Conservation (phyloP, 768 basidiomycete species). For the Lactarius quietus region DNA sequence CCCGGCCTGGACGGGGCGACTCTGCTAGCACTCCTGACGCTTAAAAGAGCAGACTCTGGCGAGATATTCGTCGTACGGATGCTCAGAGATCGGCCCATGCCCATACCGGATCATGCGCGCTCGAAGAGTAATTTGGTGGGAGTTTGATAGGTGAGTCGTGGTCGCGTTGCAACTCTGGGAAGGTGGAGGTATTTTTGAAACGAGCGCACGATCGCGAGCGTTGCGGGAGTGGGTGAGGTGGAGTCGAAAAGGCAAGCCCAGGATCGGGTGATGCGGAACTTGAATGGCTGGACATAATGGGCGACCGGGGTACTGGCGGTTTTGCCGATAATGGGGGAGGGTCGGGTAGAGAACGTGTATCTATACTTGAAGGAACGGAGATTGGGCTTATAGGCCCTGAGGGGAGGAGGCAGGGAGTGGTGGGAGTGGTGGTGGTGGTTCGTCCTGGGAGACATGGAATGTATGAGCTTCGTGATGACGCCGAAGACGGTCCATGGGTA, state of each 20-base stretch:
- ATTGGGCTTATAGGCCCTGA: too few relatives aligned
- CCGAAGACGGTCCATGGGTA: too few relatives aligned
- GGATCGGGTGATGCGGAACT: too few relatives aligned
- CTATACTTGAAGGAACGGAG: too few relatives aligned
- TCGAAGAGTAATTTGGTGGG: slow-evolving; percentile 17
- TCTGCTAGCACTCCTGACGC: background rate
- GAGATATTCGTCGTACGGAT: slow-evolving; percentile 8
- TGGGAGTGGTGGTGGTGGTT: too few relatives aligned
- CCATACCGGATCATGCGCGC: background rate
- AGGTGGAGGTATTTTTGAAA: background rate
- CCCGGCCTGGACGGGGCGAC: background rate
- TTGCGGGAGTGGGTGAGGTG: background rate
- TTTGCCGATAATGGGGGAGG: background rate
- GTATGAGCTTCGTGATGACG: too few relatives aligned
- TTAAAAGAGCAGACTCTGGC: background rate
- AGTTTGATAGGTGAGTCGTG: slow-evolving; percentile 1
- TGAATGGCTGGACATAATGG: too few relatives aligned
- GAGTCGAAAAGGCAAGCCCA: background rate
- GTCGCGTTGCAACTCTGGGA: background rate
- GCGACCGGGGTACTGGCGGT: background rate
- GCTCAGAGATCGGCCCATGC: background rate
- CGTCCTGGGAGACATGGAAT: background rate
- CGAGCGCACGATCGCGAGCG: slow-evolving; percentile 3
- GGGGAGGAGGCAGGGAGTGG: too few relatives aligned
- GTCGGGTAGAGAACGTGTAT: slow-evolving; percentile 14